Percentiles rank a stretch among this genome's conserved stretches.
These are phyloP conservation scores for Podospora pseudopauciseta DNA, from an alignment of 495 filamentous ascomycete genomes.

Conservation along the genomic window DNA sequence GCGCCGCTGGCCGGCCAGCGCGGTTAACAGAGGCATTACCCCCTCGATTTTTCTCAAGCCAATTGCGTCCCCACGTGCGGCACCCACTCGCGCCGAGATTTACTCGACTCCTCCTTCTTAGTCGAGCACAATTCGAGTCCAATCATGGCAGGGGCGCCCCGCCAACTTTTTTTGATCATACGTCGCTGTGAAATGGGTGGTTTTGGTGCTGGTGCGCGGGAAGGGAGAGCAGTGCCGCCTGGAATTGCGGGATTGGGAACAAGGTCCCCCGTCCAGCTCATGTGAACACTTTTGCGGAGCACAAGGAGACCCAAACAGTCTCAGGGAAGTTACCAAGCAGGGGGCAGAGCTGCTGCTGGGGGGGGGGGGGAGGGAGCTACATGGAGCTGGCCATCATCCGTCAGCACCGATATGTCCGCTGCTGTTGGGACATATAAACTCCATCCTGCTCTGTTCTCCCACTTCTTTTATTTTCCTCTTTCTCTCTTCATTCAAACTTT, in stretches of 20 bases:
- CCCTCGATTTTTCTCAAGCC: constrained; percentile 4
- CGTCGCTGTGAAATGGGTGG: constrained; percentile 17
- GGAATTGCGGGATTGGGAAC: constrained; percentile 3
- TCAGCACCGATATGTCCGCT: background rate
- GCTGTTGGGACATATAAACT: constrained; percentile 10
- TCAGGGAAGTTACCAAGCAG: constrained; percentile 3
- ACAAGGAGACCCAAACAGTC: constrained; percentile 7
- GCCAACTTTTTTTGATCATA: constrained; percentile 19
- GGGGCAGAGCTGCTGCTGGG: background rate
- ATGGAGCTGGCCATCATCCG: background rate
- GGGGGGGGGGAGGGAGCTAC: background rate
- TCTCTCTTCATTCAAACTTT: constrained; percentile 6
- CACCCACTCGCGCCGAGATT: constrained; percentile 14
- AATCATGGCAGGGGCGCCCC: constrained; percentile 21
- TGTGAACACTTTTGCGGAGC: constrained; percentile 26
- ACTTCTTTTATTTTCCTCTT: background rate
- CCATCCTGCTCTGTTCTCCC: background rate
- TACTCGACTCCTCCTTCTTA: constrained; percentile 4
- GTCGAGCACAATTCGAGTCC: constrained; percentile 10
- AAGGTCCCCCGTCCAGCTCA: constrained; percentile 10
- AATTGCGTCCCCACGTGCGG: constrained; percentile 29
- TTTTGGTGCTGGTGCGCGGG: constrained; percentile 1
- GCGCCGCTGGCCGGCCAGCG: constrained; percentile 8
- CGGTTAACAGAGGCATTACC: constrained; percentile 29
- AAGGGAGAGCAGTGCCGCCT: background rate